These are phyloP conservation scores for Trichophyton mentagrophytes DNA, from an alignment of 2,329 filamentous ascomycete species.

Conservation along the genomic window DNA sequence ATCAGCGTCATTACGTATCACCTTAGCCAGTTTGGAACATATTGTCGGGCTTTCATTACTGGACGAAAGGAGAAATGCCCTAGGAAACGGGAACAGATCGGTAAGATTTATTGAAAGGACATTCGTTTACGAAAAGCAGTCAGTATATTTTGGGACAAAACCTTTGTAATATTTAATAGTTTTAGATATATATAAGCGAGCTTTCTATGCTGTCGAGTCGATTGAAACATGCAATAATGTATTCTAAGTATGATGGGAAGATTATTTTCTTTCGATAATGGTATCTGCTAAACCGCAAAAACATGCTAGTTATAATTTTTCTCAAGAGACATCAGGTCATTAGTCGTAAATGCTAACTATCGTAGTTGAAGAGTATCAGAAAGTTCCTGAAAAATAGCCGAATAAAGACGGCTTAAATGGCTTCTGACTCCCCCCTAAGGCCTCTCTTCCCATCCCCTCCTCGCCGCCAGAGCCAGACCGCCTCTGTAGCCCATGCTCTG, in stretches of 20 bases:
- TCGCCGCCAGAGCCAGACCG: conserved; percentile 74
- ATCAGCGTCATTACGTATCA: conserved; percentile 11
- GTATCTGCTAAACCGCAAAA: background rate
- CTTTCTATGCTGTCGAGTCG: background rate
- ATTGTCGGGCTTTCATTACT: conserved; percentile 11
- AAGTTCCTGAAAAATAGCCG: background rate
- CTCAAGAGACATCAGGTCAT: background rate
- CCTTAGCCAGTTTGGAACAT: conserved; percentile 5
- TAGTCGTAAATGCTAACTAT: background rate
- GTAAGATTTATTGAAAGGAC: conserved; percentile 9
- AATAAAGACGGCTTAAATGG: background rate
- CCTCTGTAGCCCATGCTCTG: conserved; percentile 73
- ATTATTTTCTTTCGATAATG: background rate
- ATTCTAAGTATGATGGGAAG: too few relatives aligned
- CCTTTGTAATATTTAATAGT: background rate
- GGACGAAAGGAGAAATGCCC: conserved; percentile 10
- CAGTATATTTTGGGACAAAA: background rate
- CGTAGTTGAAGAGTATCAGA: background rate
- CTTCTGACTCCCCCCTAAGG: conserved; percentile 24
- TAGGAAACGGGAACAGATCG: conserved; percentile 11
- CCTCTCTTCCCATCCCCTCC: conserved; percentile 43
- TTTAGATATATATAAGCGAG: background rate
- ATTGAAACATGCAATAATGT: background rate
- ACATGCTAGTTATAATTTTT: background rate
- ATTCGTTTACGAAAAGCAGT: background rate